phyloP scores from a whole-genome alignment of 139 green algal genomes.

The Pleodorina starrii region DNA sequence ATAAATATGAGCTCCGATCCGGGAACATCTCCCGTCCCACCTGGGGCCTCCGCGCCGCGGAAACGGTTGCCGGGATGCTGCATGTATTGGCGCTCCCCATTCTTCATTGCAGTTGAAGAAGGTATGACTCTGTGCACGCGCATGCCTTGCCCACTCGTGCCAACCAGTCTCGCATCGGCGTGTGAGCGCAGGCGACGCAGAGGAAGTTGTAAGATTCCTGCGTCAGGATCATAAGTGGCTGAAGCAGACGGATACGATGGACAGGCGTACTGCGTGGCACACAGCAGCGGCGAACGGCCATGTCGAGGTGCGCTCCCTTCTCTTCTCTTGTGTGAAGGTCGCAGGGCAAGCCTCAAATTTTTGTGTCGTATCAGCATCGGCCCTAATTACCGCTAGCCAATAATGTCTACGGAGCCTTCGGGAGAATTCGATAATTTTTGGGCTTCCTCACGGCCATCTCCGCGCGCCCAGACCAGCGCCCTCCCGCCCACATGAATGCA shows the following conservation, averaged over 20 bases:
- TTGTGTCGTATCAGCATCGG: not conserved
- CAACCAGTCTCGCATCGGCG: not conserved
- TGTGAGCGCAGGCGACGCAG: not conserved
- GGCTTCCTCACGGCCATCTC: not conserved
- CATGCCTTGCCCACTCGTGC: not conserved
- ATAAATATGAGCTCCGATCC: not conserved
- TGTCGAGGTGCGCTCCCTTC: conserved; percentile 33
- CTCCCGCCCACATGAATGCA: not conserved
- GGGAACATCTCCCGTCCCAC: not conserved
- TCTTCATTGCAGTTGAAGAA: conserved; percentile 32
- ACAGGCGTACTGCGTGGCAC: conserved; percentile 16
- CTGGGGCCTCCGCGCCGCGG: not conserved
- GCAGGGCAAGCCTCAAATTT: not conserved
- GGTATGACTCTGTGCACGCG: not conserved
- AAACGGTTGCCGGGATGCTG: not conserved
- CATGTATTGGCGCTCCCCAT: not conserved
- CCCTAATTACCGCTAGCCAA: not conserved
- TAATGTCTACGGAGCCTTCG: too few relatives aligned
- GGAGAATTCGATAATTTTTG: not conserved
- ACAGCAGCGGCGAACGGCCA: not conserved
- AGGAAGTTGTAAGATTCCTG: not conserved
- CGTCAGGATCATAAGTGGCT: not conserved
- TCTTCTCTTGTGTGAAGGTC: too few relatives aligned
- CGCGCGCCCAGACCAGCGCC: not conserved
- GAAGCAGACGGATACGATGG: not conserved